These are phyloP conservation scores for Eucalyptus marginata DNA, from an alignment of 345 rosid genomes.

Conservation along the genomic window DNA sequence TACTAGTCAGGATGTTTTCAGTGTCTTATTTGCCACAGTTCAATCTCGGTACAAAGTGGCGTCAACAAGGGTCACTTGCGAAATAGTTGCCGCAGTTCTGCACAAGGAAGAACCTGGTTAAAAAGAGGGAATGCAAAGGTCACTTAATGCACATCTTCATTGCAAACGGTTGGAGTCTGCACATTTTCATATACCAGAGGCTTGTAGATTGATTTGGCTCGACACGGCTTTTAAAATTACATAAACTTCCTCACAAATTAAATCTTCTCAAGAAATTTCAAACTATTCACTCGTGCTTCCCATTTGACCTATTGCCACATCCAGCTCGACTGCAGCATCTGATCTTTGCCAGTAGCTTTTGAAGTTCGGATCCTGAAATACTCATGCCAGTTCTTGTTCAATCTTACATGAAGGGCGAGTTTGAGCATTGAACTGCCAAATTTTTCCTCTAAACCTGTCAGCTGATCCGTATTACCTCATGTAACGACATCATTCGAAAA, in stretches of 20 bases:
- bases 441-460: neutral
- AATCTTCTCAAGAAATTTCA: neutral
- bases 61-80: neutral
- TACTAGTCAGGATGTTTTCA: neutral
- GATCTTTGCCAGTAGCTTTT: neutral
- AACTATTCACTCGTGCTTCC: neutral
- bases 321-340: neutral
- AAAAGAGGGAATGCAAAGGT: neutral
- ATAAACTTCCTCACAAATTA: neutral
- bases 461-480: neutral
- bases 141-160: neutral
- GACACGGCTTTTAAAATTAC: accelerated
- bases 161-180: neutral
- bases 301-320: neutral
- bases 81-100: neutral
- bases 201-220: neutral
- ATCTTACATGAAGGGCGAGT: neutral
- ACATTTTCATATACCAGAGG: neutral
- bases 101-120: neutral
- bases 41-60: neutral
- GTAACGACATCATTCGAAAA: neutral
- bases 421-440: neutral
- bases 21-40: neutral
- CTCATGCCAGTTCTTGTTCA: neutral
- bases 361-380: neutral